Base-by-base conservation (phyloP, 2,329 filamentous ascomycete species). In the Arachnomyces sp. region DNA sequence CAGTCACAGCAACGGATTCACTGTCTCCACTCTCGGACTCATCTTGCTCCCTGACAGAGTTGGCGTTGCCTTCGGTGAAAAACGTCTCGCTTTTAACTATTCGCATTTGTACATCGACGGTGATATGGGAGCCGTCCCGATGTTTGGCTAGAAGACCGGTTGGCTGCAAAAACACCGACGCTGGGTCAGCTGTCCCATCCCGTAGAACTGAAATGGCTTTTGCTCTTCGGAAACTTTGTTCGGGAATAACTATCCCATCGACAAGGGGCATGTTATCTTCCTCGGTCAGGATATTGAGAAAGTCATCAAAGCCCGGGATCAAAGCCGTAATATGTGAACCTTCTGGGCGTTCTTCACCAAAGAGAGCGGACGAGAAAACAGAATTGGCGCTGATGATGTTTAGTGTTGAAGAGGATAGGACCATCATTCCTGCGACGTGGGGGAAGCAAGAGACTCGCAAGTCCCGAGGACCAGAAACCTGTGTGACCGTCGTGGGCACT, bases 401-500 rank as follows among this genome's bases (percentile, higher is more conserved):
- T 48, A 96, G 73, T 1, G 75, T 80, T 21, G 79, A 69, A 1
- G 90, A 83, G n/a, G 85, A 83, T 9, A 98, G 73, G 7, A 98
- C 89, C 56, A 98, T 81, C 54, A 98, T 95, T 36, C 92, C 92
- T 40, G 92, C 92, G 63, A 98, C 95, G 58, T 98, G 90, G 12
- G 92, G 92, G 49, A 95, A 94, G 57, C 88, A 95, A 12, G 90
- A 95, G 32, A 98, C 77, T 38, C 86, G 80, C 48, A 98, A 75
- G 49, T 86, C 80, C 13, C 78, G 74, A 50, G 81, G 72, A 31
- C 77, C 80, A 28, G 78, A 74, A 2, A 86, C 69, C 54, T 85
- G 82, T 44, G 88, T 80, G 36, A 98, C 74, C 0, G 84, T 84
- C 42, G 87, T 82, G 1, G 92, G 92, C 43, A 95, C 86, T 57